These are phyloP conservation scores for Penicillium mononematosum DNA, from an alignment of 495 filamentous ascomycete species.

Conservation along the genomic window DNA sequence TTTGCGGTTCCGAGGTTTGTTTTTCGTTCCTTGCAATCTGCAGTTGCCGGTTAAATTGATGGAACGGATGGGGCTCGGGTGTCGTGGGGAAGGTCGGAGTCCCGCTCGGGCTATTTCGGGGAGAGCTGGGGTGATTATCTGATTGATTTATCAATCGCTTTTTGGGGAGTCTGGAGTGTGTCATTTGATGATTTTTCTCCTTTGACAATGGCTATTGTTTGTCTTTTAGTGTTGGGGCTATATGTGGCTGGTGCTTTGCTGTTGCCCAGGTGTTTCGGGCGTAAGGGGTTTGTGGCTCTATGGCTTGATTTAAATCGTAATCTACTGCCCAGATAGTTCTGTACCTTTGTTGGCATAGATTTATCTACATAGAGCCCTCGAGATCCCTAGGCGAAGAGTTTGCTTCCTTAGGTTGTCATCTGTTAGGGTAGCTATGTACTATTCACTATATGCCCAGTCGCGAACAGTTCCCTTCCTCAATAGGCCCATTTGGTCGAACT, in stretches of 20 bases:
- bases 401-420: background rate
- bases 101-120: conserved; percentile 13
- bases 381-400: background rate
- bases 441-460: background rate
- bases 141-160: conserved; percentile 13
- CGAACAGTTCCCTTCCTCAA: background rate
- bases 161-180: background rate
- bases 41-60: background rate
- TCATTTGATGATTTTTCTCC: too few species aligned
- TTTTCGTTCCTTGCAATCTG: background rate
- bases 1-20: conserved; percentile 4
- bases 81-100: conserved; percentile 7
- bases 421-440: background rate
- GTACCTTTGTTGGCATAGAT: background rate
- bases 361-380: background rate
- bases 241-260: background rate
- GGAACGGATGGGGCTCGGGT: background rate
- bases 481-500: background rate
- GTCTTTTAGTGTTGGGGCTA: background rate
- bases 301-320: background rate
- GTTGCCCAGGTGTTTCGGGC: background rate
- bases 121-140: conserved; percentile 7
- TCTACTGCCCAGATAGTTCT: background rate
- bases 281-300: background rate
- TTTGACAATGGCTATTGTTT: background rate